phyloP scores from a whole-genome alignment of 1,284 basidiomycete genomes.

The Trametes versicolor region DNA sequence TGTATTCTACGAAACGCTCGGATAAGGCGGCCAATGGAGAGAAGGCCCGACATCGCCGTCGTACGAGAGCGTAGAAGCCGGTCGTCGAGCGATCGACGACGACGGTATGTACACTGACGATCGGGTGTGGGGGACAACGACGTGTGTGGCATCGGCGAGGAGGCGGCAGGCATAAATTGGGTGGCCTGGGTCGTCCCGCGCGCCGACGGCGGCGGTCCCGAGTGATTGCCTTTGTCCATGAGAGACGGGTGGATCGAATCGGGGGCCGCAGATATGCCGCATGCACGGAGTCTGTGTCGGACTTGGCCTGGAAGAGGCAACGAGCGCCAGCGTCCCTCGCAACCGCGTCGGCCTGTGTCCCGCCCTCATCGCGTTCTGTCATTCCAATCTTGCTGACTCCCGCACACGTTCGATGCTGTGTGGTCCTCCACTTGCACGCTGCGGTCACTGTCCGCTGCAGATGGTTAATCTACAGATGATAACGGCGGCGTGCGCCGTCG shows the following conservation, averaged over 20 bases:
- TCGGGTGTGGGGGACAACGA: not conserved
- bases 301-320: conserved; percentile 13
- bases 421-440: conserved; percentile 1
- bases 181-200: not conserved
- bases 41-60: conserved; percentile 2
- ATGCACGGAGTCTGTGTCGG: conserved; percentile 8
- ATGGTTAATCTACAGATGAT: not conserved
- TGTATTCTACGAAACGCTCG: conserved; percentile 28
- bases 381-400: not conserved
- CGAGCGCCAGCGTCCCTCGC: conserved; percentile 21
- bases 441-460: conserved; percentile 21
- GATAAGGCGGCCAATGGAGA: conserved; percentile 11
- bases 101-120: not conserved
- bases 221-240: conserved; percentile 17
- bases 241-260: conserved; percentile 7
- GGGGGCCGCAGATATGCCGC: conserved; percentile 17
- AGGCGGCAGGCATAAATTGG: not conserved
- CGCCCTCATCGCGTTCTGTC: not conserved
- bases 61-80: not conserved
- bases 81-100: conserved; percentile 2
- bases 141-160: conserved; percentile 2
- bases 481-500: not conserved
- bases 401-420: conserved; percentile 6
- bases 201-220: conserved; percentile 19
- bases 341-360: conserved; percentile 12